Evolutionary conservation across 176 grass and related monocot genomes (phyloP), one percentile per base, ranked within the genome.

Genomic region (Oryza rufipogon): DNA sequence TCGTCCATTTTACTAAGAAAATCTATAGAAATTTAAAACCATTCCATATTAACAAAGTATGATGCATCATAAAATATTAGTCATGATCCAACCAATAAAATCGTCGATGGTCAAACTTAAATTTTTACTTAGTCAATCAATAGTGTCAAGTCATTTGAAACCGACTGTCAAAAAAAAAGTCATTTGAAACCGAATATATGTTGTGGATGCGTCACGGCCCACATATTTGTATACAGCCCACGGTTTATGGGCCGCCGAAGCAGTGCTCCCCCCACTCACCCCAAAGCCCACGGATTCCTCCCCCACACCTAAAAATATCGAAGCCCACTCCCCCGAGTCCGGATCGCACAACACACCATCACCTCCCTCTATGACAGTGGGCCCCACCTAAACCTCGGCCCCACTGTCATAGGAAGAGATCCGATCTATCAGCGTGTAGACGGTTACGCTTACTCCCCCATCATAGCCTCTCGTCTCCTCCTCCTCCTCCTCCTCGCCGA

Each of bases 371-470:
- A 63, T 63, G 26, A 15, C 65, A 33, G 26, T 33, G 25, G 76
- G 14, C 3, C 23, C 41, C 64, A 26, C 32, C 22, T 20, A 26
- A 12, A 7, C 0, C 0, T 2, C 16, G 65, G n/a, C 10, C 73
- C 73, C 26, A 79, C 26, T 36, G 67, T 47, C 83, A 71, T 19
- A 0, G 8, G 4, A 1, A 20, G 9, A 28, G 47, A 79, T 65
- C 80, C 30, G 80, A 83, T 72, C 80, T 72, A 63, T 76, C 67
- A 69, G 23, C 46, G 32, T 74, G 32, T 74, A 9, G 12, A 5
- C 4, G 19, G 76, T 41, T 87, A 41, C 66, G 68, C 60, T 46
- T 46, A n/a, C 81, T 32, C 25, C 9, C 51, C 19, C 7, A 38
- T 42, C 38, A 38, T 42, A 56, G 6, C 25, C 69, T 17, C 30